These are phyloP conservation scores for Cyberlindnera euphorbiiphila DNA, from an alignment of 805 yeast genomes.

Conservation along the genomic window DNA sequence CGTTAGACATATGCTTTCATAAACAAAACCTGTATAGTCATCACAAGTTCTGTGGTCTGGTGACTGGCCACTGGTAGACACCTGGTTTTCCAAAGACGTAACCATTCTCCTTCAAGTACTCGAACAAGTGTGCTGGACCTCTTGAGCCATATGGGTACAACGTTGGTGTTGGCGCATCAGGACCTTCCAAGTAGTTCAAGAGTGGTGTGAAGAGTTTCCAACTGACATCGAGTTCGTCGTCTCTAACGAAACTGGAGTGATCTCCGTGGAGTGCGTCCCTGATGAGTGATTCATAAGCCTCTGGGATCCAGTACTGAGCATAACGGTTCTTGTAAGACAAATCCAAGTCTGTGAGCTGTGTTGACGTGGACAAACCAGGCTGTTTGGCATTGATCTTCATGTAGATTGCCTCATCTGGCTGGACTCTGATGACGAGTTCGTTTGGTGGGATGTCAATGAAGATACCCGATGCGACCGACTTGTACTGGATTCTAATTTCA, in stretches of 20 bases:
- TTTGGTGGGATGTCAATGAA: constrained; percentile 80
- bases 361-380: constrained; percentile 83
- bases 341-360: constrained; percentile 86
- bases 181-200: constrained; percentile 71
- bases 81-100: constrained; percentile 62
- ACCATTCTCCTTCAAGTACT: constrained; percentile 65
- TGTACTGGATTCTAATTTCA: constrained; percentile 90
- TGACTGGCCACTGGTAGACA: constrained; percentile 88
- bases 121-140: constrained; percentile 68
- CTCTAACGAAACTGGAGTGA: constrained; percentile 96
- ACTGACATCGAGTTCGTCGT: constrained; percentile 90
- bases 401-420: constrained; percentile 93
- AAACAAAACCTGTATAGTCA: too few relatives aligned
- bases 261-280: constrained; percentile 88
- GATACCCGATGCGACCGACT: constrained; percentile 78
- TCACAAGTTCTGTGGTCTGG: constrained; percentile 39
- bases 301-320: constrained; percentile 90
- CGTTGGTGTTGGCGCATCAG: constrained; percentile 60
- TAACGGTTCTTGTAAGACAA: constrained; percentile 79
- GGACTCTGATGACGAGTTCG: constrained; percentile 90
- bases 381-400: constrained; percentile 89
- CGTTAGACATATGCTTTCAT: too few relatives aligned
- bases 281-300: constrained; percentile 94
- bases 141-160: constrained; percentile 86
- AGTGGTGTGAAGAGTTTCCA: constrained; percentile 95